A percentile compares a stretch with the other conserved stretches of the same genome.
Evolutionary conservation across 2,329 filamentous ascomycete genomes (phyloP).

Genomic region (Aplosporella prunicola): DNA sequence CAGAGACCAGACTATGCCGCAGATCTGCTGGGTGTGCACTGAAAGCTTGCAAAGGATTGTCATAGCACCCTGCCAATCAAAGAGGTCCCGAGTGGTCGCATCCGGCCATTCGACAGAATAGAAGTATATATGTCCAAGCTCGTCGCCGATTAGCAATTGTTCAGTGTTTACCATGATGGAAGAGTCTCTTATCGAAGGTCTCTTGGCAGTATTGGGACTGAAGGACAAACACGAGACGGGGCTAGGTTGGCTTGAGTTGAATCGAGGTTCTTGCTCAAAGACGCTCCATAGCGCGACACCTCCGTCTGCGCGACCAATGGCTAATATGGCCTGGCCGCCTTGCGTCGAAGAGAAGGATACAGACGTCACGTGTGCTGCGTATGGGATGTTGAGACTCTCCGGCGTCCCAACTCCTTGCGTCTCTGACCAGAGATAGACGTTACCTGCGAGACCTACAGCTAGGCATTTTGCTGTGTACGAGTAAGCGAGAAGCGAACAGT

Average conservation of each 20-base stretch:
- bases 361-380: constrained; percentile 57
- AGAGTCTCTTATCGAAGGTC: constrained; percentile 41
- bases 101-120: constrained; percentile 79
- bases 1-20: constrained; percentile 79
- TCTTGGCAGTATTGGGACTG: constrained; percentile 52
- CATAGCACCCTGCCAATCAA: constrained; percentile 69
- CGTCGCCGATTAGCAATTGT: constrained; percentile 79
- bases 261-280: constrained; percentile 58
- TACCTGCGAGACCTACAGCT: constrained; percentile 70
- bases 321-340: constrained; percentile 71
- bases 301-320: constrained; percentile 72
- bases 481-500: constrained; percentile 85
- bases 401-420: constrained; percentile 53
- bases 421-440: constrained; percentile 87
- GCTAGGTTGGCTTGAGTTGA: constrained; percentile 62
- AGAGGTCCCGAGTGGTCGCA: constrained; percentile 51
- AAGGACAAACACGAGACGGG: constrained; percentile 75
- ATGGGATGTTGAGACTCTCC: constrained; percentile 45
- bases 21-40: constrained; percentile 82
- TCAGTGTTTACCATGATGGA: constrained; percentile 56
- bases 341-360: constrained; percentile 78
- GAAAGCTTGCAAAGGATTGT: constrained; percentile 66
- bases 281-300: constrained; percentile 70
- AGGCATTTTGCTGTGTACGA: constrained; percentile 64
- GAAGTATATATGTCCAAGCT: constrained; percentile 72